Base-by-base conservation (phyloP, 179 eudicot species). In the Silene vulgaris region DNA sequence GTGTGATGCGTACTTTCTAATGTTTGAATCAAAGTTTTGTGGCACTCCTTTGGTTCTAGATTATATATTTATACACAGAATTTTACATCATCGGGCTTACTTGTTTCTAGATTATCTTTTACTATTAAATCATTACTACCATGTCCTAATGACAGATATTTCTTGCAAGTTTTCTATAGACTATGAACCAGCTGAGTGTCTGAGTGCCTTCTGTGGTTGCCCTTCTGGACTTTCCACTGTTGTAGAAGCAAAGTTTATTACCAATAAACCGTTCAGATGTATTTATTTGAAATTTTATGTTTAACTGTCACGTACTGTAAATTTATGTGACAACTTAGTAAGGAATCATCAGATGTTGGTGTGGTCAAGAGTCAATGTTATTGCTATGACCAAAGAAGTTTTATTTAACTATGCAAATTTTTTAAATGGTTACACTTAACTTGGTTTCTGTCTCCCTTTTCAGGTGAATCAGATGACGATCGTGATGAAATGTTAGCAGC, bases 381-480 rank as follows among this genome's bases (percentile, higher is more conserved):
- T 64, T 20, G 17, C 61, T 5, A 37, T 71, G 73, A 57, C 20
- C 32, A 28, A 50, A 43, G 78, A 79, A 62, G 40, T 66, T 40
- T 8, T 0, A 16, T 32, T 8, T 81, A 43, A 30, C 35, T 52
- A 69, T 66, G 57, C 71, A 11, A 48, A 5, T 32, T 12, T 5
- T 43, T 37, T 67, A 0, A 21, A 30, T 50, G 28, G 65, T 8
- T 60, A 57, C 40, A n/a, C 37, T 61, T 32, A 28, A 63, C 20
- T 30, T 30, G 71, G 26, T 81, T 17, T 52, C 19, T 45, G 21
- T 71, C 29, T 66, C 30, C 19, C 29, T 40, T 65, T 86, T 74
- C 83, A 94, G 97, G 91, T 60, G 92, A 92, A 87, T 94, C 94
- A 60, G 94, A 92, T 72, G 94, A 92, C 79, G 98, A 92, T 65